Evolutionary conservation across 305 asterid genomes (phyloP), one percentile per base, ranked within the genome.

Genomic region (Fraxinus velutina): DNA sequence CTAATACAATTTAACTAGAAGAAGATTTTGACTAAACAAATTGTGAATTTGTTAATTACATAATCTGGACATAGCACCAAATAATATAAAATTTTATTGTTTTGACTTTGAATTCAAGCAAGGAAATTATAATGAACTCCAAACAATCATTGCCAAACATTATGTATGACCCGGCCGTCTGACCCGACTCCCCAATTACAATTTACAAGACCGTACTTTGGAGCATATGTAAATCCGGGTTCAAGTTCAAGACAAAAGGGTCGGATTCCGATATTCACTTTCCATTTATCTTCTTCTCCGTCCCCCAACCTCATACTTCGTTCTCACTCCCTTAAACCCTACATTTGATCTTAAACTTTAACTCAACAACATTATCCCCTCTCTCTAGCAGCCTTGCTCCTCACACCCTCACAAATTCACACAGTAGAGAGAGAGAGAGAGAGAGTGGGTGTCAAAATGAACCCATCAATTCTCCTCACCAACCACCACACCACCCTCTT

Each of bases 381-480:
- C 78, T 77, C 60, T 13, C 64, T 27, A 32, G 73, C 17, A 24
- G 27, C 27, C 27, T 24, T 24, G 27, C 27, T 5, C 50, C 6
- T 5, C 13, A 34, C 10, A 30, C 52, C 72, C 37, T 33, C 29
- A 32, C 24, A 34, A 68, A 55, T 78, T 52, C 27, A 42, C 57
- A 36, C 44, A 19, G 9, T 1, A 68, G 78, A 82, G 47, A 19
- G 81, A 34, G 78, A 17, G 6, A 71, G 76, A 52, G 29, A 33
- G 78, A 27, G 29, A 52, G 9, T 2, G 32, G 2, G 5, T 27
- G 6, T 52, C 29, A 78, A 33, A 36, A 89, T 86, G 92, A 86
- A 87, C 57, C 89, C 93, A 15, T 86, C 94, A 30, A 72, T 87
- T 81, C 79, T 90, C 19, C 86, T 85, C 77, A 60, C 92, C 4